Base-by-base conservation (phyloP, 1,139 yeast genomes). In the Nadsonia starkeyi-henricii region DNA sequence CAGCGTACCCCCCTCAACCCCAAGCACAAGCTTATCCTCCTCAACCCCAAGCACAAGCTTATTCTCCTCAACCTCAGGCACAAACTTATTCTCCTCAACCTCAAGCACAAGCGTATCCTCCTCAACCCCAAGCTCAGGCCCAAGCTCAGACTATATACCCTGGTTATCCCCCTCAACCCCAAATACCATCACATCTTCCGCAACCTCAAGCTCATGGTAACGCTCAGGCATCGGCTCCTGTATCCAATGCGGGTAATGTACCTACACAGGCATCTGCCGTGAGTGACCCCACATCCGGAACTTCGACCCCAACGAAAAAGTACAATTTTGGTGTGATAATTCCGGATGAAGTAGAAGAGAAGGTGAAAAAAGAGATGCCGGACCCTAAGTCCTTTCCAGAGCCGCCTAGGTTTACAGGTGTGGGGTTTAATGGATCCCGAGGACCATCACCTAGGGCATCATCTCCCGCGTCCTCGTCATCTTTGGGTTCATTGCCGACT, bases 371-470 rank as follows among this genome's bases (percentile, higher is more conserved):
- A 17, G 67, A 69, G 1, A 57, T 67, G 17, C 70, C 73, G 0
- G 74, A 71, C 49, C 68, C 73, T 1, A 55, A 63, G 1, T 57
- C 64, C 21, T 70, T 72, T 59, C 68, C 72, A 1, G 73, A 74
- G 12, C 76, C 76, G 2, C 76, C 75, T 1, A 54, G 50, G 5
- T 23, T 45, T 15, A 20, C 44, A 15, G 52, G n/a, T 5, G 41
- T 18, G 17, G 42, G 20, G 9, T 18, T 12, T 28, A 13, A 30
- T n/a, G 20, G 15, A 15, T 21, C 47, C 2, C 19, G 36, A n/a
- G 33, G 19, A 13, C 45, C 30, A 17, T 47, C 39, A 18, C 37
- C 52, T 7, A 45, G 28, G 17, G 46, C 42, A 42, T 15, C 51
- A 50, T 26, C 47, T 50, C 15, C 43, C 45, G 23, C 48, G 45